Base-by-base conservation (phyloP, 192 early-diverging fungal genomes). In the Backusella macrospora region DNA sequence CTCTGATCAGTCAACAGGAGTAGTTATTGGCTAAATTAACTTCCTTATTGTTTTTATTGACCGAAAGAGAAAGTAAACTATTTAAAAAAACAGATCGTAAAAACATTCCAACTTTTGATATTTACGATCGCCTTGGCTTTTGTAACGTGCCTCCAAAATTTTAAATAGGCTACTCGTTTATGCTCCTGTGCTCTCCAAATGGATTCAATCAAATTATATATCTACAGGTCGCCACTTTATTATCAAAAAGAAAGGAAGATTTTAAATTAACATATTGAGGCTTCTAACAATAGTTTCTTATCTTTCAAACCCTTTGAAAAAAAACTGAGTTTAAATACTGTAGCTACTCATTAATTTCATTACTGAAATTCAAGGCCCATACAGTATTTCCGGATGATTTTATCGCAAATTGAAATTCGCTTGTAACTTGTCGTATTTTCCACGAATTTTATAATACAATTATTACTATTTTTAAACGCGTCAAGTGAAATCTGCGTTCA, bases 31-130 rank as follows among this genome's bases (percentile, higher is more conserved):
- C 29, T 59, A 59, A 59, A 26, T 59, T 26, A 59, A 59, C 52
- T 26, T 26, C 21, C 21, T 12, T n/a, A 26, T 9, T 59, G 23
- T 59, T 59, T 52, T 26, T 59, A 59, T 23, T 26, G 12, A 23
- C 52, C 21, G 52, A 59, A 59, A 59, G n/a, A 13, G 52, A 23
- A 23, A 59, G 26, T 59, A 26, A 59, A 59, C 26, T 59, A 59
- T 59, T 59, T 23, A 59, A 23, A 59, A 59, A 59, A 9, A 26
- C 52, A 59, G 52, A 55, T 14, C 21, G 8, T 12, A 21, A 26
- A 55, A 55, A 21, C 4, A 12, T 59, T 59, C 52, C 21, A 59
- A 59, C 9, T 59, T 59, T 8, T 59, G 52, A 26, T 59, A 59
- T 26, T 59, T 21, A 59, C 52, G 12, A 9, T 26, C 26, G 52